phyloP scores from a whole-genome alignment of 2,329 filamentous ascomycete genomes.

The Coniochaeta ligniaria region DNA sequence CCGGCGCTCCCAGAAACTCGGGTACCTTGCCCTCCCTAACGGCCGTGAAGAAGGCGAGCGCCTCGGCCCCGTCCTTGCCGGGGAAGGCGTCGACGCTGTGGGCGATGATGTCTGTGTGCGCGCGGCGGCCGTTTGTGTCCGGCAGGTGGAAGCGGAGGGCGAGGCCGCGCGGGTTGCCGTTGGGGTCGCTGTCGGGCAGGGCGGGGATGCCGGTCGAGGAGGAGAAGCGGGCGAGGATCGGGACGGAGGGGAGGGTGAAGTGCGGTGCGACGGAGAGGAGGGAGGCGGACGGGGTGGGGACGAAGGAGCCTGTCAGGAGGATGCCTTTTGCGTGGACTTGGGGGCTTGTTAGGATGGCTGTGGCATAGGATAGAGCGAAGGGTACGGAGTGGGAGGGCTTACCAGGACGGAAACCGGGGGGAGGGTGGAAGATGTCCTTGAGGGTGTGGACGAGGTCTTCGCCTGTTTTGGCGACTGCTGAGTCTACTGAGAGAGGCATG shows the following conservation, averaged over 20 bases:
- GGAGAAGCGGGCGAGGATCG: conserved; percentile 42
- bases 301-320: conserved; percentile 44
- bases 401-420: background rate
- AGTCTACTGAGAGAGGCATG: conserved; percentile 38
- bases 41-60: conserved; percentile 39
- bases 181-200: conserved; percentile 39
- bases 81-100: conserved; percentile 48
- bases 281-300: conserved; percentile 33
- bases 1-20: conserved; percentile 30
- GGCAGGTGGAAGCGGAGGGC: conserved; percentile 39
- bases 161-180: conserved; percentile 39
- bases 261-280: conserved; percentile 39
- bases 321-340: conserved; percentile 47
- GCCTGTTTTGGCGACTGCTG: conserved; percentile 27
- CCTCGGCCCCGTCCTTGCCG: conserved; percentile 41
- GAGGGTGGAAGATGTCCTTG: conserved; percentile 24
- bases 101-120: conserved; percentile 49
- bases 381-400: no score
- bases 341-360: conserved; percentile 23
- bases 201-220: conserved; percentile 41
- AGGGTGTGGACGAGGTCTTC: conserved; percentile 26
- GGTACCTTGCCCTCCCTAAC: conserved; percentile 27
- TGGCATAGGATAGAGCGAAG: conserved; percentile 25
- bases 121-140: conserved; percentile 21
- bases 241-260: conserved; percentile 35